These are phyloP conservation scores for Senecio squalidus DNA, from an alignment of 140 eudicot genomes.

Conservation along the genomic window DNA sequence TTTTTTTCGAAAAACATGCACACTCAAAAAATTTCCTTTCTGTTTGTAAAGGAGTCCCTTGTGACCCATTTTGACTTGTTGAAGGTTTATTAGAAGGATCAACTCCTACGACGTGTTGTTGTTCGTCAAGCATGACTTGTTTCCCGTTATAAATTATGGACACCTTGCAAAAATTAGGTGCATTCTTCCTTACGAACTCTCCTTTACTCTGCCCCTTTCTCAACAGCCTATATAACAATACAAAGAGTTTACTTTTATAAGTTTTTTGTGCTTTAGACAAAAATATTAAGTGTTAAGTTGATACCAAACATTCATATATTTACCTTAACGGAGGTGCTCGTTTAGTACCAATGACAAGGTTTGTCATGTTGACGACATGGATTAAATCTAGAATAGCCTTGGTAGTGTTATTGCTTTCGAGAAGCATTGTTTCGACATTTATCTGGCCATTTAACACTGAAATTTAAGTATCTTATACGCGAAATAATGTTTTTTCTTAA, in stretches of 20 bases:
- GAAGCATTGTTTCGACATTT: conserved; percentile 76
- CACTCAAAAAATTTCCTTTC: conserved; percentile 60
- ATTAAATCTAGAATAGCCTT: conserved; percentile 77
- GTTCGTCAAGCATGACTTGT: conserved; percentile 20
- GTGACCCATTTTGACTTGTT: conserved; percentile 28
- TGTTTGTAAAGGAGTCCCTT: conserved; percentile 8
- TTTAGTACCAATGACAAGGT: conserved; percentile 76
- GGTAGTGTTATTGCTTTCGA: conserved; percentile 67
- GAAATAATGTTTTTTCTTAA: background rate
- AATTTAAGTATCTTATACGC: background rate
- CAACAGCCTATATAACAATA: conserved; percentile 38
- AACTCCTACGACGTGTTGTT: conserved; percentile 11
- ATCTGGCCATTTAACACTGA: conserved; percentile 34
- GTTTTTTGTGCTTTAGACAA: background rate
- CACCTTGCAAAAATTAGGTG: conserved; percentile 67
- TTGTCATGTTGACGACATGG: conserved; percentile 60
- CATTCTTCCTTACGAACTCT: conserved; percentile 56
- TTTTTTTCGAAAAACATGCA: conserved; percentile 55
- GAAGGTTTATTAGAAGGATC: conserved; percentile 19
- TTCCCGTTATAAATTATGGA: conserved; percentile 47
- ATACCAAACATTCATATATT: background rate
- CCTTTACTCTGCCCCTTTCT: conserved; percentile 59
- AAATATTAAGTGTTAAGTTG: background rate
- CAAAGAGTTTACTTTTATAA: background rate
- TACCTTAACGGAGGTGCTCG: conserved; percentile 57